phyloP scores from a whole-genome alignment of 2,329 filamentous ascomycete species.

The Arachnopeziza araneosa region DNA sequence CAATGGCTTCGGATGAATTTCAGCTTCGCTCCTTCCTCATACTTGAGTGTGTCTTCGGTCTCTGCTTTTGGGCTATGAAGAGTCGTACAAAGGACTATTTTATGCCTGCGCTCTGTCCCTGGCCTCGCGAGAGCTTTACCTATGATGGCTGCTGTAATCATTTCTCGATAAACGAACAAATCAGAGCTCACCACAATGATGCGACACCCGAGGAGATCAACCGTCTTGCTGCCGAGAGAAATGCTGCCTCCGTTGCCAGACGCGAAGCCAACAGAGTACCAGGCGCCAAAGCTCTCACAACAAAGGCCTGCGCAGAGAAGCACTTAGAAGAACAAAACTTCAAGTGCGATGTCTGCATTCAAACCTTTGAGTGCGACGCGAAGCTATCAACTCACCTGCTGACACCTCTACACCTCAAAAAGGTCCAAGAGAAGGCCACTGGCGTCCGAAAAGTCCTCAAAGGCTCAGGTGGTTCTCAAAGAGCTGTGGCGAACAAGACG shows the following conservation, averaged over 20 bases:
- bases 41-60: slow-evolving; percentile 2
- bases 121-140: slow-evolving; percentile 2
- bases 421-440: not conserved
- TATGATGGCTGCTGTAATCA: slow-evolving; percentile 6
- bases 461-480: slow-evolving; percentile 4
- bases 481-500: not conserved
- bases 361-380: not conserved
- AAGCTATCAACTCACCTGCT: not conserved
- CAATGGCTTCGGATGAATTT: not conserved
- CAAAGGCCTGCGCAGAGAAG: not conserved
- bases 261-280: not conserved
- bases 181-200: not conserved
- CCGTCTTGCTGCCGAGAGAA: slow-evolving; percentile 1
- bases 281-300: not conserved
- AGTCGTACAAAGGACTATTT: slow-evolving; percentile 7
- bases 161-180: slow-evolving; percentile 1
- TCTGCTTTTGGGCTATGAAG: slow-evolving; percentile 5
- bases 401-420: not conserved
- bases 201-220: slow-evolving; percentile 4
- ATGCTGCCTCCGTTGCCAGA: not conserved
- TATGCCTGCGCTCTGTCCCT: slow-evolving; percentile 8
- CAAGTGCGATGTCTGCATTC: slow-evolving; percentile 1
- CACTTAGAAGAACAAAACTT: not conserved
- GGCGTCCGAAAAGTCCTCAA: not conserved
- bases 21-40: slow-evolving; percentile 2